These are phyloP conservation scores for Vachellia collinsii DNA, from an alignment of 306 rosid species.

Conservation along the genomic window DNA sequence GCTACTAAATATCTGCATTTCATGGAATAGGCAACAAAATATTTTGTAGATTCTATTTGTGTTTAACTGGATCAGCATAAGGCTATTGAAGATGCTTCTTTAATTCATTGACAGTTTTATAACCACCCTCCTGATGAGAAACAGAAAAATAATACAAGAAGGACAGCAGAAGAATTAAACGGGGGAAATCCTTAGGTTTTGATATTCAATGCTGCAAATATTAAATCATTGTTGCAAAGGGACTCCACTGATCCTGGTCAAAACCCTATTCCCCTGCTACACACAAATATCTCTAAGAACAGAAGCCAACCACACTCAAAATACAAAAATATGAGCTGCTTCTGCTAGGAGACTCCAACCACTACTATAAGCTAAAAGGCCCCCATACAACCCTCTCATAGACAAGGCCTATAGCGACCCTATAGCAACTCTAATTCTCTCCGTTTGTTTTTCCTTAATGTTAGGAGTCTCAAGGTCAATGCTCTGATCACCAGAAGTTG, in stretches of 20 bases:
- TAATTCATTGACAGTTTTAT: background rate
- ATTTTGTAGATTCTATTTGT: background rate
- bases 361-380: background rate
- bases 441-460: background rate
- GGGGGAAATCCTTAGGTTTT: background rate
- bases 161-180: background rate
- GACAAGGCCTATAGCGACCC: background rate
- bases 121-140: background rate
- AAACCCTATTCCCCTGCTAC: background rate
- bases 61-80: constrained; percentile 26
- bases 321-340: background rate
- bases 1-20: constrained; percentile 11
- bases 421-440: background rate
- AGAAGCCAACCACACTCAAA: background rate
- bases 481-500: background rate
- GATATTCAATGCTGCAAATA: background rate
- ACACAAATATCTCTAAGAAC: background rate
- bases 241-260: background rate
- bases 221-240: background rate
- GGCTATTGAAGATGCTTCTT: constrained; percentile 16
- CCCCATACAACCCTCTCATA: background rate
- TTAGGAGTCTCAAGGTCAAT: background rate
- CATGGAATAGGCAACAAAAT: background rate
- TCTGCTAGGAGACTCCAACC: background rate
- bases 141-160: too few species aligned